A percentile compares a stretch with the other conserved stretches of the same genome.
phyloP scores from a whole-genome alignment of 441 rosid genomes.

The Macaranga tanarius region DNA sequence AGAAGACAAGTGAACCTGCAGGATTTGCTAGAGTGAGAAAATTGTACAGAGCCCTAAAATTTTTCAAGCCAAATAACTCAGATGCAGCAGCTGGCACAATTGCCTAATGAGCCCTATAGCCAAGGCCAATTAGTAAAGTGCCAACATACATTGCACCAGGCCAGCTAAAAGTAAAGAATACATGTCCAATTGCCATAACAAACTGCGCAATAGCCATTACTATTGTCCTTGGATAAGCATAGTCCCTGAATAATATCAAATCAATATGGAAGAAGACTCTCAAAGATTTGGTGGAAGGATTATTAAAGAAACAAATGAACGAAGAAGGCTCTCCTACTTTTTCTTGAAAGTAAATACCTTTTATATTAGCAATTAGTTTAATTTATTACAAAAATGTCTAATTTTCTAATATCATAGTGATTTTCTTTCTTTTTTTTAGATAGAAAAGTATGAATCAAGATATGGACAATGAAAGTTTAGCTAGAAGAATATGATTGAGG shows the following conservation, averaged over 20 bases:
- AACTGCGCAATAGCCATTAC: slow-evolving; percentile 79
- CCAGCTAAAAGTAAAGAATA: slow-evolving; percentile 88
- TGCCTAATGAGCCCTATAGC: slow-evolving; percentile 97
- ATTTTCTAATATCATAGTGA: too few relatives aligned
- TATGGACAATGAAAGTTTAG: too few relatives aligned
- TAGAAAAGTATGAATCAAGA: too few relatives aligned
- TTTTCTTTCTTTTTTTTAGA: too few relatives aligned
- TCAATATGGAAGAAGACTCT: slow-evolving; percentile 14
- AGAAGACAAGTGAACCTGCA: slow-evolving; percentile 85
- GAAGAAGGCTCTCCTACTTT: too few relatives aligned
- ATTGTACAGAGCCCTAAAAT: slow-evolving; percentile 87
- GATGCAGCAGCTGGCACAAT: slow-evolving; percentile 95
- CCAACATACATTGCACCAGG: slow-evolving; percentile 86
- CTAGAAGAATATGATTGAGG: too few relatives aligned
- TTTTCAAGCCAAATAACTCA: slow-evolving; percentile 87
- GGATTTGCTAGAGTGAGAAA: slow-evolving; percentile 90
- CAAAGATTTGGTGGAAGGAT: too few relatives aligned
- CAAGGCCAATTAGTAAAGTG: slow-evolving; percentile 79
- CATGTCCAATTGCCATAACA: slow-evolving; percentile 80
- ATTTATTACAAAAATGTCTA: too few relatives aligned
- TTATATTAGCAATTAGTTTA: too few relatives aligned
- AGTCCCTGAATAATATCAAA: slow-evolving; percentile 43
- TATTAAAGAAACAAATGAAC: too few relatives aligned
- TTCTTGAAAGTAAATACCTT: too few relatives aligned
- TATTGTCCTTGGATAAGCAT: slow-evolving; percentile 85